phyloP scores from a whole-genome alignment of 176 grass and related monocot genomes.

The Musa schizocarpa region DNA sequence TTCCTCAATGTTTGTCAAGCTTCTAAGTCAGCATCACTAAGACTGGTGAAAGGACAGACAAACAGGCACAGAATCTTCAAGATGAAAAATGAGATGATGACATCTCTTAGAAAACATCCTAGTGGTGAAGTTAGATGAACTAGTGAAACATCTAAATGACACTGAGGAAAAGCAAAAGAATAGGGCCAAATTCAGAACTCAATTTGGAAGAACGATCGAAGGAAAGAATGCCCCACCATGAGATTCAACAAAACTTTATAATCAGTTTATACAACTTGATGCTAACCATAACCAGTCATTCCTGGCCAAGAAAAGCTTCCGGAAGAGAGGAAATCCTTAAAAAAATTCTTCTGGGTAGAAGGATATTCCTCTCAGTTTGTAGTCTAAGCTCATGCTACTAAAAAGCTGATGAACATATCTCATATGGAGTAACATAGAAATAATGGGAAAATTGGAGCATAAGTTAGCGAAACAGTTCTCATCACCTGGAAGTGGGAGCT shows the following conservation, averaged over 20 bases:
- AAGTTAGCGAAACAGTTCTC: neutral
- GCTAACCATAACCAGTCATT: neutral
- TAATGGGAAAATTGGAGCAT: neutral
- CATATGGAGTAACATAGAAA: neutral
- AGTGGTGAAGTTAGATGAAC: too few species aligned
- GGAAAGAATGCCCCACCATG: neutral
- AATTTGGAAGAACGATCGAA: neutral
- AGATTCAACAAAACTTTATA: neutral
- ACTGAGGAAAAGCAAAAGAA: too few species aligned
- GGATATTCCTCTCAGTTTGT: neutral
- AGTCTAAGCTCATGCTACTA: neutral
- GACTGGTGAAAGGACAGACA: too few species aligned
- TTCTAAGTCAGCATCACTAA: too few species aligned
- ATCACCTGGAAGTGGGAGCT: constrained; percentile 88
- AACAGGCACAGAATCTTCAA: too few species aligned
- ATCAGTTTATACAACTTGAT: neutral
- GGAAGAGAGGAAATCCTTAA: neutral
- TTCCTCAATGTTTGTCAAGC: too few species aligned
- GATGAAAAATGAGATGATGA: too few species aligned
- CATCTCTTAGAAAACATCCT: too few species aligned
- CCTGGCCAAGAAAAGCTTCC: neutral
- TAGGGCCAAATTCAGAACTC: neutral
- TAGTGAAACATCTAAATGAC: too few species aligned
- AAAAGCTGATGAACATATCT: neutral
- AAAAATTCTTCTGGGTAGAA: neutral